Conservation (phyloP, 2,329 filamentous ascomycete genomes). For the Aspergillus pseudoterreus region DNA sequence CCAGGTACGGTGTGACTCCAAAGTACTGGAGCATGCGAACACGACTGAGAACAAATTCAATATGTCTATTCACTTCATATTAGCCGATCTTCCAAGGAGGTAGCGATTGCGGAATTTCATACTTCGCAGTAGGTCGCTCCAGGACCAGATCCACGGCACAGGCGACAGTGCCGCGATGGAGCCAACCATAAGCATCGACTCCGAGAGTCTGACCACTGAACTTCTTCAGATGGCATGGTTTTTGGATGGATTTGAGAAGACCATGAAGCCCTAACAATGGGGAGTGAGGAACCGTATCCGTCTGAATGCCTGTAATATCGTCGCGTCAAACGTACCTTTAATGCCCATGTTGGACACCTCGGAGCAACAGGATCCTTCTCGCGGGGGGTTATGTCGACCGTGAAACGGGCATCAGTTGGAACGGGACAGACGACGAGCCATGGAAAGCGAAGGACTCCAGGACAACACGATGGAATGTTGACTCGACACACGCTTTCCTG, state of each 20-base stretch:
- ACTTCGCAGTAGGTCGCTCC: conserved; percentile 84
- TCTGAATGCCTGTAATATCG: background rate
- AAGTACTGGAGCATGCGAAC: conserved; percentile 94
- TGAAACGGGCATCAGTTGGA: conserved; percentile 16
- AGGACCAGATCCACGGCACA: conserved; percentile 89
- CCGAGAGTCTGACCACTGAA: conserved; percentile 84
- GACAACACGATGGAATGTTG: conserved; percentile 32
- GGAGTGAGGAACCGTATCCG: background rate
- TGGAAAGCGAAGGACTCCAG: conserved; percentile 5
- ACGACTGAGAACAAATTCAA: conserved; percentile 84
- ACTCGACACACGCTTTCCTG: conserved; percentile 8
- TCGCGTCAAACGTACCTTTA: conserved; percentile 31
- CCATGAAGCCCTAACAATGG: conserved; percentile 68
- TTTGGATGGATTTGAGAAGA: conserved; percentile 93
- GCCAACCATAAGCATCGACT: conserved; percentile 98
- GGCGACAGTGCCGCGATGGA: conserved; percentile 85
- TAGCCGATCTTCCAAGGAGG: conserved; percentile 51
- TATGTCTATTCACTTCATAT: conserved; percentile 57
- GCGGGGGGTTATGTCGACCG: conserved; percentile 22
- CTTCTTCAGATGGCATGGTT: conserved; percentile 79
- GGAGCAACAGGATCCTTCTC: conserved; percentile 25
- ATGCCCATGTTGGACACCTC: conserved; percentile 41
- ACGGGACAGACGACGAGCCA: background rate
- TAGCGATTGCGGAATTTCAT: conserved; percentile 14
- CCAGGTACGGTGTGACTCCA: conserved; percentile 87